Base-by-base conservation (phyloP, 108 stramenopile species). In the Fragilariopsis cylindrus region DNA sequence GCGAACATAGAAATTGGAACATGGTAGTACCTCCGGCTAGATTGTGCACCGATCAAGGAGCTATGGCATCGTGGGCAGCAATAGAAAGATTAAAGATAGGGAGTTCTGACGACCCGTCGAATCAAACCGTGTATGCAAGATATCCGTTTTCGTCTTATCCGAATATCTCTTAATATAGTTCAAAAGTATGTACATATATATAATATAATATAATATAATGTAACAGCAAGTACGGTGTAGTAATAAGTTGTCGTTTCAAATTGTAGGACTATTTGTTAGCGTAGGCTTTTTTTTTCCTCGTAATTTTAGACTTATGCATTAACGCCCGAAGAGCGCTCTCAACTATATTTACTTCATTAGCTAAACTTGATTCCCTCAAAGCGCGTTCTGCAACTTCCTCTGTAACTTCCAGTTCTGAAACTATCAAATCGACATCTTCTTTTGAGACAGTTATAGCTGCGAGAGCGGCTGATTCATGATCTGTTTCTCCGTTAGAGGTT, bases 41-140 rank as follows among this genome's bases (percentile, higher is more conserved):
- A 72, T 80, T 99, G 11, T 99, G 98, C 75, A 99, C 98, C 3
- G 98, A 99, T 87, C 97, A 99, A 78, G 98, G 97, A 39, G 91
- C 92, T 21, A 96, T 93, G 95, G 85, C 83, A 71, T 97, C 98
- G 0, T 99, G 98, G 98, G 96, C 97, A 4, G 96, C 94, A 7
- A 81, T 98, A 13, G 98, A 99, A 78, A 82, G 96, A 50, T 40
- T 98, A 8, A 63, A 81, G 60, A 66, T 87, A 46, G 91, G 94
- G 46, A 90, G 94, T 71, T 90, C 94, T 2, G 96, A 98, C 83
- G 80, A 82, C 41, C 85, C 88, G 7, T 73, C 87, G 18, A 81
- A 69, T 9, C 94, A 91, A 70, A 89, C 91, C 48, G 92, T 96
- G 5, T 90, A 75, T 77, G 92, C 95, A n/a, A 73, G 92, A 44